Conservation (phyloP, 2,329 filamentous ascomycete species). For the Alternaria brassicicola region DNA sequence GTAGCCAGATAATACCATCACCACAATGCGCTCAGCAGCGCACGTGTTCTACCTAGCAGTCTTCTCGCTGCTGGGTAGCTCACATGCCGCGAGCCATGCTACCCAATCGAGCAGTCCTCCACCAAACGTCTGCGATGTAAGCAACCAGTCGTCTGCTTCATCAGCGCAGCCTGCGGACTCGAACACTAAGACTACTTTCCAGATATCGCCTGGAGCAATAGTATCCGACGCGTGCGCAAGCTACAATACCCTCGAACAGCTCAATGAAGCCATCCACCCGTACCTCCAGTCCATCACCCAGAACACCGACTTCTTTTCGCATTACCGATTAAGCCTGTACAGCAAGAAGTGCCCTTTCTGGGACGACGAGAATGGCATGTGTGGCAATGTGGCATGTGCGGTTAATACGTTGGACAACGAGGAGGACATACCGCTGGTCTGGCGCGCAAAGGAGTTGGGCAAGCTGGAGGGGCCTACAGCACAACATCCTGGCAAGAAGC, state of each 20-base stretch:
- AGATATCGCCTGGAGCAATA: conserved; percentile 88
- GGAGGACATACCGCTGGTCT: conserved; percentile 88
- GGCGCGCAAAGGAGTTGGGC: conserved; percentile 89
- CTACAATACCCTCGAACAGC: conserved; percentile 83
- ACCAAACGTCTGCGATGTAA: conserved; percentile 63
- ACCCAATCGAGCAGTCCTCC: conserved; percentile 46
- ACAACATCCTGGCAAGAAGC: conserved; percentile 79
- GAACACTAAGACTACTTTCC: conserved; percentile 48
- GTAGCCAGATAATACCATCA: conserved; percentile 17
- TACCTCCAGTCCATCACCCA: conserved; percentile 80
- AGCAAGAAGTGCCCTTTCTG: conserved; percentile 96
- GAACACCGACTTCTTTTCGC: conserved; percentile 95
- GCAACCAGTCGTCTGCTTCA: conserved; percentile 42
- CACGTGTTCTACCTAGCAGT: conserved; percentile 67
- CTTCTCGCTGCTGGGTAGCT: conserved; percentile 62
- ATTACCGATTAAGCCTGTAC: conserved; percentile 94
- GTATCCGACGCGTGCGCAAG: conserved; percentile 95
- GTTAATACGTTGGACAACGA: conserved; percentile 96
- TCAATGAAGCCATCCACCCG: conserved; percentile 80
- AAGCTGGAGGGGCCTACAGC: conserved; percentile 91
- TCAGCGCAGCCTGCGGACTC: conserved; percentile 28
- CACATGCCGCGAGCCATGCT: conserved; percentile 50
- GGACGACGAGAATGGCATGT: conserved; percentile 91
- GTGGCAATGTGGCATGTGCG: conserved; percentile 94
- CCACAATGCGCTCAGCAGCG: conserved; percentile 59